Base-by-base conservation (phyloP, 2,329 filamentous ascomycete species). In the Nigrograna mackinnonii region DNA sequence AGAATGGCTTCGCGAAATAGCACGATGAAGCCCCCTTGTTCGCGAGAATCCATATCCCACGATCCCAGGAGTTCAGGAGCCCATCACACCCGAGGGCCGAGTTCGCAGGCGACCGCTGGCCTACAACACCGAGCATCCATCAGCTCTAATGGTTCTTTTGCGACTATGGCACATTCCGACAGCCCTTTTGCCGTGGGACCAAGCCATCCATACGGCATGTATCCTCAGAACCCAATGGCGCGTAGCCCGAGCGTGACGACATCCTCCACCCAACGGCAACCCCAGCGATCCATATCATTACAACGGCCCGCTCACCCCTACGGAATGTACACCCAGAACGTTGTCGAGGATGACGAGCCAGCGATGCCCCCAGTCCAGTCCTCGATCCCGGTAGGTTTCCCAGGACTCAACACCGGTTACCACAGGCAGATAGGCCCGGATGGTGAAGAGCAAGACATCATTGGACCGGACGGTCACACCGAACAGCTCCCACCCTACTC, bases 401-500 rank as follows among this genome's bases (percentile, higher is more conserved):
- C 84, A 5, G 85, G 85, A 5, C 72, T 83, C 24, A 75, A 76
- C 5, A 80, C 79, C 46, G 73, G 79, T 41, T 95, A 91, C 56
- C 87, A 86, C 58, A 77, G 87, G 49, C 83, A 86, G 38, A 69
- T 89, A 38, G 88, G 87, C 0, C 86, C 89, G 0, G 87, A 91
- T 43, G 89, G 89, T 39, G 90, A 96, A 69, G 91, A 96, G 55
- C 89, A 86, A 35, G 91, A 91, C 63, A 82, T 96, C 40, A 86
- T 96, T 38, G 91, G 91, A 1, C 88, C 87, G 0, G 84, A 95
- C 58, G 91, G 91, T 1, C 91, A 96, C 62, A 86, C 87, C 1
- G 92, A 97, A 68, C 89, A 95, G 66, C 74, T 96, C 14, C 92
- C 92, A 11, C 92, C 92, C 1, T 97, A 97, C 63, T 89, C 89